Evolutionary conservation across 352 stramenopile species (phyloP), one percentile per base, ranked within the genome.

Genomic region (Globisporangium barbulae): DNA sequence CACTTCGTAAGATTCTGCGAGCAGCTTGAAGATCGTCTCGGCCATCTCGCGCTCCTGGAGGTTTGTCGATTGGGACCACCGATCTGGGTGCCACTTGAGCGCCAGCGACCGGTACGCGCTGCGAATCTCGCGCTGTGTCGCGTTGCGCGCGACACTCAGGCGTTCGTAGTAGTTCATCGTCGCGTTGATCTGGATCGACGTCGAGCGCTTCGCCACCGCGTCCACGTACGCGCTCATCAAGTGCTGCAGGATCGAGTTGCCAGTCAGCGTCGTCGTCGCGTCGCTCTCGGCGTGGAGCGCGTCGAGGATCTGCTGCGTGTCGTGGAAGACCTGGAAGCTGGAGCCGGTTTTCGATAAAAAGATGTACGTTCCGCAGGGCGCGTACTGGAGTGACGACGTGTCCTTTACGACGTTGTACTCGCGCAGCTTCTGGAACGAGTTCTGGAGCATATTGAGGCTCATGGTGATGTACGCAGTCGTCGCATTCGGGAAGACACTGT

Each of bases 41-140:
- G 84, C 85, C 22, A 82, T 84, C 15, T 86, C 71, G 53, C 85
- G 73, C 59, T 94, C 85, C 30, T 83, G 67, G 5, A 81, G 63
- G n/a, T 77, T 80, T 6, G 59, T 19, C 2, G 39, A 22, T 13
- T 50, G 60, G 8, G 87, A 68, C 83, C 83, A 94, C 5, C 85
- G 84, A 67, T 96, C 88, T 5, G 88, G 85, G 61, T 96, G 88
- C 88, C 88, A 96, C 59, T 92, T 93, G n/a, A 96, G 65, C 17
- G 88, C 88, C 12, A 93, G 56, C 4, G 69, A 66, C 33, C 88
- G 90, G 71, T 96, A 96, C 0, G 85, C 85, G 39, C 63, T 85
- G 31, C 84, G 81, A 65, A 96, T 87, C 60, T 93, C 75, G 13
- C 72, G 70, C 9, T 74, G 67, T 1, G 78, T 89, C 7, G 88